These are phyloP conservation scores for Lophium mytilinum DNA, from an alignment of 495 filamentous ascomycete genomes.

Conservation along the genomic window DNA sequence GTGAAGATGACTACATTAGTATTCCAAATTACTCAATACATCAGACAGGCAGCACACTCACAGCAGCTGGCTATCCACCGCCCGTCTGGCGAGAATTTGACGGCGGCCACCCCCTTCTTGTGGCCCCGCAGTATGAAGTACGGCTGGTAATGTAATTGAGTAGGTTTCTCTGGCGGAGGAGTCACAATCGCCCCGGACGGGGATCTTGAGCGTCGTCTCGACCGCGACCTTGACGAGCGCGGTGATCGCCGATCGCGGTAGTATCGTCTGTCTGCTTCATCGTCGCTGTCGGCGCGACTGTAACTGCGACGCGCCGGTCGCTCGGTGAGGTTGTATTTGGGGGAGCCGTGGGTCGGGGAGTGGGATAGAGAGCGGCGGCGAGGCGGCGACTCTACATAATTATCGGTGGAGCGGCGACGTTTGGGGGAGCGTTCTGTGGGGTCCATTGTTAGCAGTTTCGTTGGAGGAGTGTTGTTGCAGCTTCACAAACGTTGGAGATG, in stretches of 20 bases:
- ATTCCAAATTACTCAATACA: background rate
- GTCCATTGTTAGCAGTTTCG: background rate
- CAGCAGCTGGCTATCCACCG: slow-evolving; percentile 82
- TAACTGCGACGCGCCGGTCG: slow-evolving; percentile 16
- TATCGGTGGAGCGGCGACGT: slow-evolving; percentile 1
- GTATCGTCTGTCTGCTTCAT: slow-evolving; percentile 8
- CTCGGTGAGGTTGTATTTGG: slow-evolving; percentile 16
- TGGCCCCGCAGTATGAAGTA: slow-evolving; percentile 67
- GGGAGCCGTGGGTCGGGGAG: slow-evolving; percentile 13
- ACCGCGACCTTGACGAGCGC: slow-evolving; percentile 3
- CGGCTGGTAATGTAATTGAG: slow-evolving; percentile 49
- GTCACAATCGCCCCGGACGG: background rate
- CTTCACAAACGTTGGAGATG: background rate
- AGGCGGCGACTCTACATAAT: slow-evolving; percentile 8
- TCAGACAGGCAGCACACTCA: slow-evolving; percentile 31
- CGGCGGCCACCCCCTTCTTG: slow-evolving; percentile 67
- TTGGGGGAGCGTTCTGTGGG: background rate
- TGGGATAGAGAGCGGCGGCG: slow-evolving; percentile 10
- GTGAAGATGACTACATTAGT: slow-evolving; percentile 3
- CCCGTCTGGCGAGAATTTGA: slow-evolving; percentile 84
- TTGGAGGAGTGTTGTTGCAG: background rate
- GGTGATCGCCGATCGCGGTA: slow-evolving; percentile 9
- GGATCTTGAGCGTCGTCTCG: background rate
- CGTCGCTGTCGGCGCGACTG: slow-evolving; percentile 17
- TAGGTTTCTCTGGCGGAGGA: slow-evolving; percentile 32